phyloP scores from a whole-genome alignment of 192 early-diverging fungal genomes.

The Coemansia sp. region DNA sequence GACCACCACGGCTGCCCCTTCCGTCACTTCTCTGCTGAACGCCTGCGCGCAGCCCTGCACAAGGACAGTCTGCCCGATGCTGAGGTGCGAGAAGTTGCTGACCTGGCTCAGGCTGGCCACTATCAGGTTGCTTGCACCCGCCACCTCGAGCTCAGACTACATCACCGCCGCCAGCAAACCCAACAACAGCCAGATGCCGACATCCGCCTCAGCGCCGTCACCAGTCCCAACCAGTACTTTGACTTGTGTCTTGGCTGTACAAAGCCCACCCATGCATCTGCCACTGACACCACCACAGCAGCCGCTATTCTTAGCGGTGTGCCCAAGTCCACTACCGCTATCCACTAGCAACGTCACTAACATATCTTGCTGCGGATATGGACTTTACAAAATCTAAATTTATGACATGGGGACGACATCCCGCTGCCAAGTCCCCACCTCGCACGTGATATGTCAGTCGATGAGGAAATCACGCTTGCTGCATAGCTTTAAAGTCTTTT shows the following conservation, averaged over 20 bases:
- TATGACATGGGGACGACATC: background rate
- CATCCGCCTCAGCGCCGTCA: constrained; percentile 65
- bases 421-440: background rate
- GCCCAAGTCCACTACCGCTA: background rate
- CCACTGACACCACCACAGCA: background rate
- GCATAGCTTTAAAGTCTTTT: background rate
- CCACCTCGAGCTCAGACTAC: constrained; percentile 75
- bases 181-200: constrained; percentile 12
- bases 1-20: constrained; percentile 98
- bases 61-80: constrained; percentile 62
- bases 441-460: background rate
- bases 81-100: constrained; percentile 66
- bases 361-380: constrained; percentile 5
- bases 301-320: constrained; percentile 9
- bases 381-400: background rate
- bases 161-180: constrained; percentile 18
- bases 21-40: constrained; percentile 71
- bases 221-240: constrained; percentile 95
- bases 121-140: constrained; percentile 93
- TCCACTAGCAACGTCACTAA: background rate
- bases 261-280: constrained; percentile 4
- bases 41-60: constrained; percentile 64
- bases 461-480: background rate
- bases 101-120: constrained; percentile 71
- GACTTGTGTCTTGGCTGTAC: constrained; percentile 60